phyloP scores from a whole-genome alignment of 495 filamentous ascomycete genomes.

The Elasticomyces elasticus region DNA sequence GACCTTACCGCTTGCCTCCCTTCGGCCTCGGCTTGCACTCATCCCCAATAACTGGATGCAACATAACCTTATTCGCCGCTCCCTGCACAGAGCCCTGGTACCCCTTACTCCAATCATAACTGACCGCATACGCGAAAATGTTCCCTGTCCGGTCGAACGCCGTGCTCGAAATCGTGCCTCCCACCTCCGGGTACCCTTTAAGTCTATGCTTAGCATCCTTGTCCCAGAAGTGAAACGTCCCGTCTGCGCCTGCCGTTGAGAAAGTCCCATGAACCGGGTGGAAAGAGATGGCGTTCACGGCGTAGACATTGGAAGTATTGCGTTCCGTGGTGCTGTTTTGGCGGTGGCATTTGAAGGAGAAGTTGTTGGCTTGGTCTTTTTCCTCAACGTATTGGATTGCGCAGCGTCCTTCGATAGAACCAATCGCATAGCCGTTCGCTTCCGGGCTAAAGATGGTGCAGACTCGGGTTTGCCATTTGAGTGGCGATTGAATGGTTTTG shows the following conservation, averaged over 20 bases:
- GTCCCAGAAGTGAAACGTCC: conserved; percentile 75
- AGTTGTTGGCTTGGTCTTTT: conserved; percentile 71
- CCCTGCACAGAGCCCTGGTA: conserved; percentile 54
- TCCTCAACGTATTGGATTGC: conserved; percentile 84
- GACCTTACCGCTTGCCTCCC: conserved; percentile 58
- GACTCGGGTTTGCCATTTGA: conserved; percentile 81
- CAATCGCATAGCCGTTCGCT: conserved; percentile 73
- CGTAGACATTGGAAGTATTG: conserved; percentile 68
- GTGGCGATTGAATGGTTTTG: conserved; percentile 71
- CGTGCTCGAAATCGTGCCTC: conserved; percentile 67
- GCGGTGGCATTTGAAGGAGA: conserved; percentile 91
- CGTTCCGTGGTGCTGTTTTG: conserved; percentile 54
- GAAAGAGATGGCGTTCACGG: conserved; percentile 83
- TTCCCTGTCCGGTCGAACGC: conserved; percentile 66
- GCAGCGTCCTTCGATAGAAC: conserved; percentile 81
- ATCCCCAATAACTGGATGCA: conserved; percentile 65
- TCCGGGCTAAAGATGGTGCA: conserved; percentile 71
- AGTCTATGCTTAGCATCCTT: conserved; percentile 78
- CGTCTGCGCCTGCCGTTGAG: conserved; percentile 80
- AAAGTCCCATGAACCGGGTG: conserved; percentile 82
- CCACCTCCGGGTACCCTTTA: conserved; percentile 78
- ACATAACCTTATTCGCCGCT: conserved; percentile 80
- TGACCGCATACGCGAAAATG: conserved; percentile 83
- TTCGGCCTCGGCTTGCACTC: conserved; percentile 73
- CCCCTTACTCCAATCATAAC: conserved; percentile 93